Percentiles rank a stretch among this genome's conserved stretches.
Conservation (phyloP, 2,329 filamentous ascomycete species). For the Hymenoscyphus linearis region DNA sequence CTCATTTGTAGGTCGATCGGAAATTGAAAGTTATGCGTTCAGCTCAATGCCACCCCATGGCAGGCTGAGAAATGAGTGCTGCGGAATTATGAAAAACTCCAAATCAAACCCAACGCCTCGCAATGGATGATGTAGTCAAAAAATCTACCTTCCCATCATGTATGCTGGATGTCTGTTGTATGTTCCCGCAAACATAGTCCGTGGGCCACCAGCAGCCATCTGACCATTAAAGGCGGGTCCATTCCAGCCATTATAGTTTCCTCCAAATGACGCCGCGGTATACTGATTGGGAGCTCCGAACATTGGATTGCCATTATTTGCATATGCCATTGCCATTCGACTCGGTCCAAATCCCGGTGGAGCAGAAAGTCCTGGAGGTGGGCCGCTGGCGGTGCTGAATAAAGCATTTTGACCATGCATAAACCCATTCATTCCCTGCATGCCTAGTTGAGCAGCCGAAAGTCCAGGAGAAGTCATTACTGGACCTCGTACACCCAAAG, state of each 20-base stretch:
- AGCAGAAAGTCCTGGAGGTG: conserved; percentile 73
- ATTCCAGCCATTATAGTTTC: conserved; percentile 27
- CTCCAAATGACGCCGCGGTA: conserved; percentile 21
- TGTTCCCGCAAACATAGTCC: conserved; percentile 27
- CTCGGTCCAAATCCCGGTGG: conserved; percentile 63
- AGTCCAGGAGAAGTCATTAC: conserved; percentile 33
- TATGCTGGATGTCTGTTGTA: conserved; percentile 31
- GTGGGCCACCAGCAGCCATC: conserved; percentile 29
- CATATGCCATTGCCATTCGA: conserved; percentile 26
- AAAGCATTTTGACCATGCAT: conserved; percentile 37
- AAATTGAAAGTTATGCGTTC: conserved; percentile 13
- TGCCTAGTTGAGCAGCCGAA: conserved; percentile 38
- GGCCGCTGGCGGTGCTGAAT: conserved; percentile 47
- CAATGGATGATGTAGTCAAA: conserved; percentile 11
- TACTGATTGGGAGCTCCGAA: conserved; percentile 23
- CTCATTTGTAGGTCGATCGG: conserved; percentile 23
- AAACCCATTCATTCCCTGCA: conserved; percentile 55
- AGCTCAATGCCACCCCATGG: conserved; percentile 18
- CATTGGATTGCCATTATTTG: conserved; percentile 23
- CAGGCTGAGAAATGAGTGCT: conserved; percentile 15
- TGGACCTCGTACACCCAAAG: conserved; percentile 82
- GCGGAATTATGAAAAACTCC: conserved; percentile 14
- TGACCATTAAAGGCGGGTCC: conserved; percentile 24
- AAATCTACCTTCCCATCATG: conserved; percentile 34
- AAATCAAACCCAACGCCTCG: conserved; percentile 18